Evolutionary conservation across 2,329 filamentous ascomycete genomes (phyloP), one percentile per base, ranked within the genome.

Genomic region (Fusarium pseudonygamai): DNA sequence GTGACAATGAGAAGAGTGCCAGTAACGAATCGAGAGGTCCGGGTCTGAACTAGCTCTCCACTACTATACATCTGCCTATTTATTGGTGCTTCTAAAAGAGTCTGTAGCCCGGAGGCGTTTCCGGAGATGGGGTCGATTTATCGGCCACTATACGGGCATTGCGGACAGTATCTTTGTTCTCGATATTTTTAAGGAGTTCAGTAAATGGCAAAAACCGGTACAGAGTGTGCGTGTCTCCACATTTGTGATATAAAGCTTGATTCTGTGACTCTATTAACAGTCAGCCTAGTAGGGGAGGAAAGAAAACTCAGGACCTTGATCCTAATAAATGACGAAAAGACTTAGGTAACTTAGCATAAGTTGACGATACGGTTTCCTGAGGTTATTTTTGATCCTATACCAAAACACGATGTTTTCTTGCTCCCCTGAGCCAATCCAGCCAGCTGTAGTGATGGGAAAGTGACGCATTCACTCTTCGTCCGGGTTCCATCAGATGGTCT

Each of bases 111-210:
- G 71, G 75, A 68, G 69, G 58, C 69, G 72, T 67, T 65, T 49
- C 68, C 75, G 75, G 75, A 46, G 60, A 56, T 49, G 56, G 64
- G 42, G 53, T 72, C 60, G 60, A 65, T 74, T 60, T 53, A 60
- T 74, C 68, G 64, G 71, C 40, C 71, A 63, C 49, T 37, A 50
- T 53, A 57, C 47, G 58, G 69, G 16, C 52, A 57, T 53, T 30
- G 46, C 28, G 49, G 55, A n/a, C 55, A 32, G 50, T 36, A 36
- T 32, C 32, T 26, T 55, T 40, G 24, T 30, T 52, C n/a, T 52
- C 40, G 16, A 50, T 47, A 26, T 53, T 46, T 50, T 22, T 37
- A 61, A 61, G n/a, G 34, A 15, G 24, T 55, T 42, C 32, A 22
- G 15, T 32, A 40, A 47, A 43, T 56, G 43, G 18, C 28, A 52